phyloP scores from a whole-genome alignment of 108 stramenopile genomes.

The Cylindrotheca fusiformis region DNA sequence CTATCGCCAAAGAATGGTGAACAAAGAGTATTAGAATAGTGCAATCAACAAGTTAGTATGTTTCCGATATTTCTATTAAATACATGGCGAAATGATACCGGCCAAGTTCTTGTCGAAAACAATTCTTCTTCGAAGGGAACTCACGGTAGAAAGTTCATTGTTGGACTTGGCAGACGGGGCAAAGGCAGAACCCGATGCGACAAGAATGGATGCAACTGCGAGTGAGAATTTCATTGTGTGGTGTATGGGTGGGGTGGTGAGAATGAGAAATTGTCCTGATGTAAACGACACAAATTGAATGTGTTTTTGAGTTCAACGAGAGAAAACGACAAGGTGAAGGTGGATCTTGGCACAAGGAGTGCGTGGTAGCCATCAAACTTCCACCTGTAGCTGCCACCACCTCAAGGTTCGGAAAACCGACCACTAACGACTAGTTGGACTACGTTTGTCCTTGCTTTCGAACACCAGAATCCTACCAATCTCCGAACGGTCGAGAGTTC shows the following conservation, averaged over 20 bases:
- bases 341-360: conserved; percentile 17
- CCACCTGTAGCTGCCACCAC: conserved; percentile 2
- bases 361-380: background rate
- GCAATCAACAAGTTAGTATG: too few species aligned
- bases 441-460: too few species aligned
- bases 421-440: too few species aligned
- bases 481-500: too few species aligned
- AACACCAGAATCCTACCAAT: too few species aligned
- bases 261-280: too few species aligned
- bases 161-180: conserved; percentile 40
- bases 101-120: too few species aligned
- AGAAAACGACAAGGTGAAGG: conserved; percentile 21
- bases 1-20: too few species aligned
- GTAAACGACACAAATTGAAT: conserved; percentile 6
- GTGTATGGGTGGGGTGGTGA: conserved; percentile 52
- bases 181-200: conserved; percentile 60
- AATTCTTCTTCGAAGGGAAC: too few species aligned
- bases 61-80: too few species aligned
- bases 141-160: conserved; percentile 30
- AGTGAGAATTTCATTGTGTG: conserved; percentile 64
- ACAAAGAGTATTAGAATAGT: too few species aligned
- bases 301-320: conserved; percentile 13
- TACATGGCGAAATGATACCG: too few species aligned
- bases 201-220: conserved; percentile 41
- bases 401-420: conserved; percentile 5